A percentile compares a stretch with the other conserved stretches of the same genome.
Conservation (phyloP, 2,329 filamentous ascomycete species). For the Didymella arachidicola region DNA sequence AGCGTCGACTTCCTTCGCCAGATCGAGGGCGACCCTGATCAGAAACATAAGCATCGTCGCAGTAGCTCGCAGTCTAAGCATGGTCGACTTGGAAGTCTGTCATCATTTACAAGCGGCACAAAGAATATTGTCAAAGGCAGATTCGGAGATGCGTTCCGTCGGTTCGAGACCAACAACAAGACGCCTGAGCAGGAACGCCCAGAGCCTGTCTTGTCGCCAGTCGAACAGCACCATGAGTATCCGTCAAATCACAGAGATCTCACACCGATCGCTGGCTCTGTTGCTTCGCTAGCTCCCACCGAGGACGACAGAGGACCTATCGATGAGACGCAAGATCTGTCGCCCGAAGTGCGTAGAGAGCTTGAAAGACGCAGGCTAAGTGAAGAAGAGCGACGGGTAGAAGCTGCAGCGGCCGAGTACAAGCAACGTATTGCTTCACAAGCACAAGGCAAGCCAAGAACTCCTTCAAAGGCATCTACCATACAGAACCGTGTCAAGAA, state of each 20-base stretch:
- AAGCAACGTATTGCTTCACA: constrained; percentile 74
- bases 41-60: constrained; percentile 61
- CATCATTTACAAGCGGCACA: constrained; percentile 72
- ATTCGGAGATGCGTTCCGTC: constrained; percentile 92
- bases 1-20: constrained; percentile 84
- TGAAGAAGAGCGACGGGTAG: constrained; percentile 89
- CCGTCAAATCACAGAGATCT: constrained; percentile 33
- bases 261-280: constrained; percentile 77
- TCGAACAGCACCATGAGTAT: constrained; percentile 34
- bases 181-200: constrained; percentile 38
- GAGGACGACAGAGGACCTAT: constrained; percentile 72
- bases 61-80: constrained; percentile 67
- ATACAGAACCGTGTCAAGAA: constrained; percentile 93
- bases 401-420: constrained; percentile 88
- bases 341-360: constrained; percentile 89
- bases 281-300: constrained; percentile 68
- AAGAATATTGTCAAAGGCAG: constrained; percentile 86
- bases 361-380: constrained; percentile 81
- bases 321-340: constrained; percentile 74
- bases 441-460: constrained; percentile 57
- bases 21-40: constrained; percentile 69
- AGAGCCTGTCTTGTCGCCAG: constrained; percentile 39
- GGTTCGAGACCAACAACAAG: constrained; percentile 72
- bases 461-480: constrained; percentile 69
- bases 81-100: constrained; percentile 75